phyloP scores from a whole-genome alignment of 129 eudicot genomes.

The Mikania micrantha region DNA sequence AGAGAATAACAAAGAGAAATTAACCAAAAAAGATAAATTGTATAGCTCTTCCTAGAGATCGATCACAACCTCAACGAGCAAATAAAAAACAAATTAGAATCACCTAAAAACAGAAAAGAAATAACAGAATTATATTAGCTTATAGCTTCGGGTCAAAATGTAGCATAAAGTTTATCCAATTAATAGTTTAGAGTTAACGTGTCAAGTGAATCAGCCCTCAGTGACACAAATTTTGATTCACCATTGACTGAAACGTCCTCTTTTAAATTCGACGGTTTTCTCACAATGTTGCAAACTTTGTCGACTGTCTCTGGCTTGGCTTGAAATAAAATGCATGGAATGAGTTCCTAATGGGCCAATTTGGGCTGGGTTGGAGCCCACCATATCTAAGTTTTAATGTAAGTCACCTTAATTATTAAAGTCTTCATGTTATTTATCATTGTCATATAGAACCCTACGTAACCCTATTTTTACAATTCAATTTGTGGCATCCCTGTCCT shows the following conservation, averaged over 20 bases:
- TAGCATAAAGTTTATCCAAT: not conserved
- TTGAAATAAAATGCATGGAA: slow-evolving; percentile 28
- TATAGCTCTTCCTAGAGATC: slow-evolving; percentile 42
- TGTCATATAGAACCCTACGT: no score
- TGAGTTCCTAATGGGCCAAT: not conserved
- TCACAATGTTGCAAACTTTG: slow-evolving; percentile 67
- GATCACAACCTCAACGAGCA: slow-evolving; percentile 56
- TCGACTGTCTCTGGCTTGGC: slow-evolving; percentile 81
- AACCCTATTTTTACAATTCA: no score
- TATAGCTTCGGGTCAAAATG: not conserved
- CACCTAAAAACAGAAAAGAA: not conserved
- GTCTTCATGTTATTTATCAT: no score
- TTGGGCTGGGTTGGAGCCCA: not conserved
- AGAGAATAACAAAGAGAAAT: no score
- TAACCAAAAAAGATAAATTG: no score
- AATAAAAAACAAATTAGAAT: not conserved
- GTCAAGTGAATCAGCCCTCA: slow-evolving; percentile 97
- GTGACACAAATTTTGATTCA: slow-evolving; percentile 57
- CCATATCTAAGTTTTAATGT: no score
- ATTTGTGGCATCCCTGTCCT: no score
- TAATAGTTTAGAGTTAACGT: slow-evolving; percentile 46
- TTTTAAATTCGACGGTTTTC: slow-evolving; percentile 66
- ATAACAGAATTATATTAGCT: not conserved
- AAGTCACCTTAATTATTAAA: no score
- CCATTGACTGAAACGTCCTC: slow-evolving; percentile 49